These are phyloP conservation scores for Cytospora paraplurivora DNA, from an alignment of 2,329 filamentous ascomycete genomes.

Conservation along the genomic window DNA sequence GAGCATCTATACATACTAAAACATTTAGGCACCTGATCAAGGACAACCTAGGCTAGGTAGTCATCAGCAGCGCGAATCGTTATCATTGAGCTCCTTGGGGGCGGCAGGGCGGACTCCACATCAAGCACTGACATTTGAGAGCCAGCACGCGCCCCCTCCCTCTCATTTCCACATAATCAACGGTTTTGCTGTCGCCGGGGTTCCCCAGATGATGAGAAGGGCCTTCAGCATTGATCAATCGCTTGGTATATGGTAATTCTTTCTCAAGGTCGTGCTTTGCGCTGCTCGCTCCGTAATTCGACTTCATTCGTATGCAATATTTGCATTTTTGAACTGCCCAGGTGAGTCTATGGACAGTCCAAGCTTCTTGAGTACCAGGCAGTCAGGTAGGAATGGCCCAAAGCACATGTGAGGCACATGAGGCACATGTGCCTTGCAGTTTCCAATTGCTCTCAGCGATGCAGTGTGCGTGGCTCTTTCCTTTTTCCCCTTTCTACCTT, in stretches of 20 bases:
- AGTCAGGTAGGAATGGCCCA: neutral
- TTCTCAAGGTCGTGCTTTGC: neutral
- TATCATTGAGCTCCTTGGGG: neutral
- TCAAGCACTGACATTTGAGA: neutral
- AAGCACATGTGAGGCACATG: too few relatives aligned
- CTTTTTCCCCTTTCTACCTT: neutral
- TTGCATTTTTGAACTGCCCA: too few relatives aligned
- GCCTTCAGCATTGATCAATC: neutral
- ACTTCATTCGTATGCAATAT: too few relatives aligned
- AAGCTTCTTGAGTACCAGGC: neutral
- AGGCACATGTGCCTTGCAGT: too few relatives aligned
- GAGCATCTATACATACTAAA: too few relatives aligned
- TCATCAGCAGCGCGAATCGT: neutral
- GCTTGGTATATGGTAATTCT: neutral
- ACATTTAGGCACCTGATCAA: too few relatives aligned
- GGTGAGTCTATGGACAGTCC: too few relatives aligned
- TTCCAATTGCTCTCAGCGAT: too few relatives aligned
- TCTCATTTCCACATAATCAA: slow-evolving; percentile 17
- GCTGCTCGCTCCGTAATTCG: too few relatives aligned
- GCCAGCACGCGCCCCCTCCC: neutral
- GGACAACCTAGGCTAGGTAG: too few relatives aligned
- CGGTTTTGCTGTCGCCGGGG: neutral
- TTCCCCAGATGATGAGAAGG: neutral
- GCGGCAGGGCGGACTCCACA: neutral
- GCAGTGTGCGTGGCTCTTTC: neutral